phyloP scores from a whole-genome alignment of 306 rosid genomes.

The Lagenaria siceraria region DNA sequence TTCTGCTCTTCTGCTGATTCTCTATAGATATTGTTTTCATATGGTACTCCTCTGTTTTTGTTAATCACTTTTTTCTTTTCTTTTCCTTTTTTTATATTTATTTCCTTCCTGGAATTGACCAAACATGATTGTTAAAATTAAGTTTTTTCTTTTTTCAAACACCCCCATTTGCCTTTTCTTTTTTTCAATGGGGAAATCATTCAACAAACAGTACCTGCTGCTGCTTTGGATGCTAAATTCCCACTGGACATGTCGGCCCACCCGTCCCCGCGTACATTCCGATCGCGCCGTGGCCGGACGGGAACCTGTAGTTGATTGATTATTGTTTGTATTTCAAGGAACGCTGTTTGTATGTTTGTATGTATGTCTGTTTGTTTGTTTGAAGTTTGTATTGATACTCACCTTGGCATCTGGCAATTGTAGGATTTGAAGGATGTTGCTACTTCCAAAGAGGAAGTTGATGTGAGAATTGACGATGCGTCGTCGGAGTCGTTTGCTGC shows the following conservation, averaged over 20 bases:
- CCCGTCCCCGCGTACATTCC: conserved; percentile 78
- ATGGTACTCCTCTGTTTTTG: not conserved
- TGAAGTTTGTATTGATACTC: not conserved
- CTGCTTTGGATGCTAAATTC: conserved; percentile 40
- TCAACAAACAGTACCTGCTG: not conserved
- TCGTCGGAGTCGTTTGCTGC: conserved; percentile 28
- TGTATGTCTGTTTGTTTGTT: not conserved
- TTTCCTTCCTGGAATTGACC: not conserved
- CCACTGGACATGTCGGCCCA: conserved; percentile 59
- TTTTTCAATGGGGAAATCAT: not conserved
- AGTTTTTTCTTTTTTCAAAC: not conserved
- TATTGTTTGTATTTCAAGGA: not conserved
- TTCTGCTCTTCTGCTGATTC: conserved; percentile 1
- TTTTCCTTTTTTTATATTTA: not conserved
- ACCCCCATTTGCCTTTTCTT: not conserved
- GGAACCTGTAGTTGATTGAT: conserved; percentile 35
- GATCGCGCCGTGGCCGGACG: conserved; percentile 70
- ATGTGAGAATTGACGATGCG: conserved; percentile 20
- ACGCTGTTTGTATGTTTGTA: not conserved
- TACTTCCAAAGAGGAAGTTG: conserved; percentile 57
- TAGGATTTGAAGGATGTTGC: conserved; percentile 70
- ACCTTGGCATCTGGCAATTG: conserved; percentile 94
- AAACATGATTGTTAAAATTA: conserved; percentile 1
- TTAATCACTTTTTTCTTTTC: not conserved
- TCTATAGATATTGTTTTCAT: conserved; percentile 3